Base-by-base conservation (phyloP, 2,329 filamentous ascomycete species). In the Cadophora gregata region DNA sequence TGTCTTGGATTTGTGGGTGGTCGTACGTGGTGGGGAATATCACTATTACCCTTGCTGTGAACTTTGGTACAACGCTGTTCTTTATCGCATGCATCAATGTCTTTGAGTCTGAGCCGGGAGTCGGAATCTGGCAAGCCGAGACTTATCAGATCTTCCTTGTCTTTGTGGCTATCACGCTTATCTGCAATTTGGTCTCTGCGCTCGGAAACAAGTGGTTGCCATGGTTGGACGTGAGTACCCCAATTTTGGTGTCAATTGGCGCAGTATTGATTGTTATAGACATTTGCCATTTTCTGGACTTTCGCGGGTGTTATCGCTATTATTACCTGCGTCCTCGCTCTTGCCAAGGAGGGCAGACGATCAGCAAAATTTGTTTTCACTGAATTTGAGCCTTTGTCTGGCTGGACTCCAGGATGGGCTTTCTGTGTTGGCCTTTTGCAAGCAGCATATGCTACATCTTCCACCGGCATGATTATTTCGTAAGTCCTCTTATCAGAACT, bases 401-500 rank as follows among this genome's bases (percentile, higher is more conserved):
- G 90, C 66, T 93, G 90, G 90, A 80, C 83, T 4, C 81, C 84
- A 50, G 90, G 90, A 74, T 92, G 90, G 90, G 89, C 89, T 4
- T 92, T 91, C 80, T 88, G 86, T 75, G 87, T 93, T 67, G 90
- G 90, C 75, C 83, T 93, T 31, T 81, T 92, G 24, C 90, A 92
- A 73, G 90, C 88, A 59, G 90, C 87, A 69, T 92, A 93, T 74
- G 89, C 88, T 55, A 92, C 90, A 16, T 92, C 90, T 4, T 90
- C 89, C 19, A 92, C 90, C 0, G 91, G 91, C 79, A 93, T 93
- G 90, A 90, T 93, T 67, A 90, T 93, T 76, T 90, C 88, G 87
- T 90, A 80, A 83, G 87, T 82, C 42, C 27, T 4, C 33, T 56
- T n/a, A 27, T 36, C 25, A 16, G 21, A 12, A 6, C 19, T 9